phyloP scores from a whole-genome alignment of 352 stramenopile species.

The Aphanomyces euteiches region DNA sequence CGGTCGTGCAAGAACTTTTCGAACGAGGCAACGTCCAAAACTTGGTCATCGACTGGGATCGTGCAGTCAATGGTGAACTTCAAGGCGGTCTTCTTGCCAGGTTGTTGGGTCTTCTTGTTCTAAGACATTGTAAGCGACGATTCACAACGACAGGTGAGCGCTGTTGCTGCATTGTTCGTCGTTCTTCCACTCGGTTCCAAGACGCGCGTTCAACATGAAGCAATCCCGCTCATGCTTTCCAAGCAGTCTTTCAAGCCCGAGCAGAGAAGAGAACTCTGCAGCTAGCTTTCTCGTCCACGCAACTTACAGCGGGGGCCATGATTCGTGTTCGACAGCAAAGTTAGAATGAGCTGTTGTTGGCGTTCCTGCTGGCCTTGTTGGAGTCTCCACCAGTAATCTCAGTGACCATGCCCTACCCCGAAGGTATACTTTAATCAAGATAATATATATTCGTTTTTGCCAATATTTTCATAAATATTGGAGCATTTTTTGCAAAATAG shows the following conservation, averaged over 20 bases:
- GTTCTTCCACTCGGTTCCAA: slow-evolving; percentile 34
- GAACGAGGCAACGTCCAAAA: slow-evolving; percentile 98
- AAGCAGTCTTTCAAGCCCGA: slow-evolving; percentile 35
- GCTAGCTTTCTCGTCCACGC: slow-evolving; percentile 19
- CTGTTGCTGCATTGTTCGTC: slow-evolving; percentile 19
- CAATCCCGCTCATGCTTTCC: slow-evolving; percentile 34
- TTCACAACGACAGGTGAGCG: slow-evolving; percentile 2
- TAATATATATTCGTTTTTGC: background rate
- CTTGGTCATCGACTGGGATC: slow-evolving; percentile 97
- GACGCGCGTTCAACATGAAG: slow-evolving; percentile 40
- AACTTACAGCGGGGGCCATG: slow-evolving; percentile 48
- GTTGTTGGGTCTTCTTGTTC: slow-evolving; percentile 62
- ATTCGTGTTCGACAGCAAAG: slow-evolving; percentile 32
- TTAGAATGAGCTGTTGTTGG: slow-evolving; percentile 23
- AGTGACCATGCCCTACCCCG: background rate
- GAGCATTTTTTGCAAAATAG: background rate
- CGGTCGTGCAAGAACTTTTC: slow-evolving; percentile 99
- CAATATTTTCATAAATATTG: background rate
- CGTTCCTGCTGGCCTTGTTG: background rate
- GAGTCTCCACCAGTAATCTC: slow-evolving; percentile 5
- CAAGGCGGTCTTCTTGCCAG: slow-evolving; percentile 85
- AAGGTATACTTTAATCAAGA: background rate
- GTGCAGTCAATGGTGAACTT: slow-evolving; percentile 95
- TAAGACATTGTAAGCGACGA: slow-evolving; percentile 33
- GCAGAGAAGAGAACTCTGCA: slow-evolving; percentile 87